These are phyloP conservation scores for Chlorella sp. DNA, from an alignment of 139 green algal genomes.

Conservation along the genomic window DNA sequence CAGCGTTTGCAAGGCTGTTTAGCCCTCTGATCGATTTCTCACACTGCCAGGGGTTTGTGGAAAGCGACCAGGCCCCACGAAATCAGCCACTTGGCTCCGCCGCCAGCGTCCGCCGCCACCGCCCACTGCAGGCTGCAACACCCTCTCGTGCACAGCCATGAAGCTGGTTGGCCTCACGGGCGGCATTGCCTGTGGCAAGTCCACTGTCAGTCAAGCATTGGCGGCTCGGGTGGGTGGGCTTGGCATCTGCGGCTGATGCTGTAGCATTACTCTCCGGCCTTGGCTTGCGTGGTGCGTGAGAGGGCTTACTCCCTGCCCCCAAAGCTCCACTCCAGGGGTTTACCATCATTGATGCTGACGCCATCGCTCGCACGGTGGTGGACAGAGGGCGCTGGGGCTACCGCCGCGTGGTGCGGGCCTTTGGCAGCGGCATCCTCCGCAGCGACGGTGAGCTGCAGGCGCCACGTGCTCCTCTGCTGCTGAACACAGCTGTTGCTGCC, in stretches of 20 bases:
- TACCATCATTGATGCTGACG: not conserved
- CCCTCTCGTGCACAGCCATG: constrained; percentile 51
- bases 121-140: not conserved
- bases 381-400: constrained; percentile 72
- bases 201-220: constrained; percentile 43
- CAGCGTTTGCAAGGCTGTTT: too few relatives aligned
- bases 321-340: not conserved
- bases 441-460: constrained; percentile 47
- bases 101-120: not conserved
- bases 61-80: too few relatives aligned
- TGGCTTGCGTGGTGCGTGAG: too few relatives aligned
- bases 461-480: not conserved
- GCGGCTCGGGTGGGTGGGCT: too few relatives aligned
- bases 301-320: too few relatives aligned
- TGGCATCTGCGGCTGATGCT: too few relatives aligned
- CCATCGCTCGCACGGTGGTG: not conserved
- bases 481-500: too few relatives aligned
- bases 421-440: constrained; percentile 52
- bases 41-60: too few relatives aligned
- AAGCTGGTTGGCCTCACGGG: constrained; percentile 81
- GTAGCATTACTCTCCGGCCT: too few relatives aligned
- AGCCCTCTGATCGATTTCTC: too few relatives aligned
- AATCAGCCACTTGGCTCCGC: not conserved
- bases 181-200: constrained; percentile 89
- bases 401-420: constrained; percentile 59